A percentile compares a stretch with the other conserved stretches of the same genome.
Conservation (phyloP, 768 basidiomycete genomes). For the Phlebiopsis gigantea region DNA sequence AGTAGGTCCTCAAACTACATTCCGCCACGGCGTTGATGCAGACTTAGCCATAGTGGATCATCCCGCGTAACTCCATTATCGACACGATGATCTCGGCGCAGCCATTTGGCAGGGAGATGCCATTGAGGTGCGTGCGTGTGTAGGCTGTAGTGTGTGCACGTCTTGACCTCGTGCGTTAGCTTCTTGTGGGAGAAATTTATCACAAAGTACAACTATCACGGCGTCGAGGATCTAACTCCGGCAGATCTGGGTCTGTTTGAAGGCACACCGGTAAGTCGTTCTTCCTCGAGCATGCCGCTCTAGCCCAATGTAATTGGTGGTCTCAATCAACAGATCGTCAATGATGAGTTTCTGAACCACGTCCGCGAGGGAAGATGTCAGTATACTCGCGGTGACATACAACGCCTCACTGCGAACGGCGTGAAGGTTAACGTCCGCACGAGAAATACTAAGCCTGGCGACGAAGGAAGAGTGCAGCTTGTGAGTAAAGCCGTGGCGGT, state of each 20-base stretch:
- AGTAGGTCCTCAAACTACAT: conserved; percentile 7
- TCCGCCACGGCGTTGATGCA: background rate
- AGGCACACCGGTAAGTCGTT: conserved; percentile 36
- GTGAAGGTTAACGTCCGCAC: conserved; percentile 36
- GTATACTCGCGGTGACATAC: conserved; percentile 45
- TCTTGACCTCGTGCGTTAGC: conserved; percentile 20
- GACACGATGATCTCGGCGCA: conserved; percentile 44
- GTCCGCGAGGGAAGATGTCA: conserved; percentile 36
- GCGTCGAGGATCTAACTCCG: conserved; percentile 40
- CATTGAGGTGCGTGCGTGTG: conserved; percentile 31
- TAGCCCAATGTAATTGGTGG: background rate
- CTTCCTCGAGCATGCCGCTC: background rate
- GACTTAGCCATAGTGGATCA: conserved; percentile 36
- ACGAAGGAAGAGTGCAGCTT: conserved; percentile 26
- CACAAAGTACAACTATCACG: conserved; percentile 37
- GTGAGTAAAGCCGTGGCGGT: conserved; percentile 6
- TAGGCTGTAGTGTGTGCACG: background rate
- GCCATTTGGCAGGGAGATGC: conserved; percentile 50
- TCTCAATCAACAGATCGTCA: conserved; percentile 35
- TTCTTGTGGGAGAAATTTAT: conserved; percentile 45
- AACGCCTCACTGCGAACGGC: conserved; percentile 32
- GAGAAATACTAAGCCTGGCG: conserved; percentile 29
- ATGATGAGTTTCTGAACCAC: conserved; percentile 44
- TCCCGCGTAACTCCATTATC: conserved; percentile 39
- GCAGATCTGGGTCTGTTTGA: conserved; percentile 38